Evolutionary conservation across 352 stramenopile species (phyloP).

Genomic region (Phytopythium boreale): DNA sequence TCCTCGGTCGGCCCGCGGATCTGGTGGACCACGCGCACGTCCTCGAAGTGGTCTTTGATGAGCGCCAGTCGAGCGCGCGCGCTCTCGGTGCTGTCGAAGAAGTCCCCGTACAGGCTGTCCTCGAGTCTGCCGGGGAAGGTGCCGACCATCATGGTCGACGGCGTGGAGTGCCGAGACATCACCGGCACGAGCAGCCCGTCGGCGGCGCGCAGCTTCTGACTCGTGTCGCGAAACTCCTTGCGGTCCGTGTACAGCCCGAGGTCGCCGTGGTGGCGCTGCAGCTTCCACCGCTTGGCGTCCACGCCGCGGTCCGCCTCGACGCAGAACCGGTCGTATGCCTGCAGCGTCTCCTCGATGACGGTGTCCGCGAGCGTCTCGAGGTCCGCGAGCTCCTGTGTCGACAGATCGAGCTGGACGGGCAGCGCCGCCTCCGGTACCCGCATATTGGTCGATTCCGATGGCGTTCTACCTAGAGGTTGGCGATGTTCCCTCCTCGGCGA

Average conservation of each 20-base stretch:
- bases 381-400: conserved; percentile 13
- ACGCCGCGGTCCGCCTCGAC: conserved; percentile 31
- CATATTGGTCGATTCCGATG: neutral
- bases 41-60: conserved; percentile 28
- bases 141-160: conserved; percentile 30
- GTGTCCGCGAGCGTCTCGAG: conserved; percentile 28
- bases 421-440: neutral
- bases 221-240: conserved; percentile 18
- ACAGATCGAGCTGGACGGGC: conserved; percentile 21
- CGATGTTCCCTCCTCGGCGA: neutral
- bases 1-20: conserved; percentile 35
- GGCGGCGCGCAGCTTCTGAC: conserved; percentile 29
- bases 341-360: conserved; percentile 36
- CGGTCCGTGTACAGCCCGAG: conserved; percentile 44
- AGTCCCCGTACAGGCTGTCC: conserved; percentile 50
- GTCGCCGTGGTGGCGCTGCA: conserved; percentile 39
- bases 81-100: conserved; percentile 39
- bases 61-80: conserved; percentile 28
- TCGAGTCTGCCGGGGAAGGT: conserved; percentile 35
- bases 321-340: conserved; percentile 33
- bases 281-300: conserved; percentile 36
- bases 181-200: conserved; percentile 24
- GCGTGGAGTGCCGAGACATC: conserved; percentile 25
- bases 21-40: conserved; percentile 34
- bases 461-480: neutral